phyloP scores from a whole-genome alignment of 805 yeast species.

The Kodamaea nitidulidarum region DNA sequence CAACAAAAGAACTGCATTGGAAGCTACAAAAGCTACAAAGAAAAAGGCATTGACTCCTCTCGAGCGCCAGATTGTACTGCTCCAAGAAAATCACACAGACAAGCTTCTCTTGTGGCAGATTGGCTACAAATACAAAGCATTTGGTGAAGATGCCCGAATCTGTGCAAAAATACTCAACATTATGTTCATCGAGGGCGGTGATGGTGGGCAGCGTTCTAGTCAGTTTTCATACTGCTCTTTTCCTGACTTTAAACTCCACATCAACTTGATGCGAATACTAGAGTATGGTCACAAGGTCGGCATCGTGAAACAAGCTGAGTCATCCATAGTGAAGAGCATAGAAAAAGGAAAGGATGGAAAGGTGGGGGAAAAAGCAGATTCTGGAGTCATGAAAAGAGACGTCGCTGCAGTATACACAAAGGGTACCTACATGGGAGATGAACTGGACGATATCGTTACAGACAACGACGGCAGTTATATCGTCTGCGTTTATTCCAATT shows the following conservation, averaged over 20 bases:
- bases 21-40: slow-evolving; percentile 1
- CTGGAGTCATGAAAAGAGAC: slow-evolving; percentile 59
- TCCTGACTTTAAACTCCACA: slow-evolving; percentile 70
- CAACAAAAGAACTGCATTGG: background rate
- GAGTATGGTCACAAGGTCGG: slow-evolving; percentile 78
- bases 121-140: slow-evolving; percentile 87
- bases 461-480: slow-evolving; percentile 34
- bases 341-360: slow-evolving; percentile 29
- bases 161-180: slow-evolving; percentile 67
- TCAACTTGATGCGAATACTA: slow-evolving; percentile 71
- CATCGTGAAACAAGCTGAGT: slow-evolving; percentile 79
- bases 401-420: slow-evolving; percentile 71
- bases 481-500: slow-evolving; percentile 35
- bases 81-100: slow-evolving; percentile 59
- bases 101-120: slow-evolving; percentile 79
- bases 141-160: slow-evolving; percentile 74
- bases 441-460: slow-evolving; percentile 15
- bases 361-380: slow-evolving; percentile 3
- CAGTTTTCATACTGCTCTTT: slow-evolving; percentile 79
- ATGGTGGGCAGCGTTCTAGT: slow-evolving; percentile 48
- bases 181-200: slow-evolving; percentile 69
- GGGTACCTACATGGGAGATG: slow-evolving; percentile 77
- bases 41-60: slow-evolving; percentile 51
- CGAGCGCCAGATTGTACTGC: slow-evolving; percentile 68
- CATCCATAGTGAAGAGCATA: slow-evolving; percentile 64